Evolutionary conservation across 2,329 filamentous ascomycete species (phyloP).

Genomic region (Rhexocercosporidium sp.): DNA sequence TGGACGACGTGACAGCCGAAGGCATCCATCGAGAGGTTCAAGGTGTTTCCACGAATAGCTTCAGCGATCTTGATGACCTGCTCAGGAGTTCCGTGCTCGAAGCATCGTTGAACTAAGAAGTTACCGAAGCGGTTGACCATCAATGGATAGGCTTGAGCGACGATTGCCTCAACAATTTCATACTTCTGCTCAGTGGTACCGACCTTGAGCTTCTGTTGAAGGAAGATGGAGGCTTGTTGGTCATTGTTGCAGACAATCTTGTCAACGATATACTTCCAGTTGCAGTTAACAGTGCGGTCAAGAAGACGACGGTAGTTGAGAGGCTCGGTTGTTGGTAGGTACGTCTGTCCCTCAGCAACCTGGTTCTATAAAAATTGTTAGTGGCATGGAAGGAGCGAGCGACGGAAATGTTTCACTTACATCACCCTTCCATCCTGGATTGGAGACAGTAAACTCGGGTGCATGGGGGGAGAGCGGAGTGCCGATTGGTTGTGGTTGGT

Average conservation of each 20-base stretch:
- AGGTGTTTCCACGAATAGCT: constrained; percentile 89
- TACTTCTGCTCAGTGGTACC: constrained; percentile 95
- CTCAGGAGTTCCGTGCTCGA: constrained; percentile 94
- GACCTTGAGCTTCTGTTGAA: constrained; percentile 98
- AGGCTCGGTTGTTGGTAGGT: constrained; percentile 85
- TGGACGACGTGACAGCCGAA: constrained; percentile 98
- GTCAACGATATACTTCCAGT: constrained; percentile 99
- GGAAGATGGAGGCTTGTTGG: constrained; percentile 97
- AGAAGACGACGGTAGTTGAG: constrained; percentile 95
- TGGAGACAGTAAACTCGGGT: constrained; percentile 70
- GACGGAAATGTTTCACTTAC: constrained; percentile 33
- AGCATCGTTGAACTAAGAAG: constrained; percentile 97
- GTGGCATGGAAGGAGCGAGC: constrained; percentile 35
- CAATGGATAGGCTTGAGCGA: constrained; percentile 89
- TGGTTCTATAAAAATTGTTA: constrained; percentile 48
- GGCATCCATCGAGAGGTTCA: constrained; percentile 96
- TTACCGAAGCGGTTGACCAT: constrained; percentile 99
- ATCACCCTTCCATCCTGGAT: constrained; percentile 43
- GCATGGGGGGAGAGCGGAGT: constrained; percentile 75
- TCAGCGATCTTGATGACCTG: constrained; percentile 95
- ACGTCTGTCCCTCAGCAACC: constrained; percentile 70
- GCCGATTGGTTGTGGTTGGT: constrained; percentile 60
- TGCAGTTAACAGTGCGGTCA: constrained; percentile 94
- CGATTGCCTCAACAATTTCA: constrained; percentile 95
- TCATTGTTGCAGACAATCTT: constrained; percentile 99